Base-by-base conservation (phyloP, 202 grass and related monocot species). In the Saccharum hybrid region DNA sequence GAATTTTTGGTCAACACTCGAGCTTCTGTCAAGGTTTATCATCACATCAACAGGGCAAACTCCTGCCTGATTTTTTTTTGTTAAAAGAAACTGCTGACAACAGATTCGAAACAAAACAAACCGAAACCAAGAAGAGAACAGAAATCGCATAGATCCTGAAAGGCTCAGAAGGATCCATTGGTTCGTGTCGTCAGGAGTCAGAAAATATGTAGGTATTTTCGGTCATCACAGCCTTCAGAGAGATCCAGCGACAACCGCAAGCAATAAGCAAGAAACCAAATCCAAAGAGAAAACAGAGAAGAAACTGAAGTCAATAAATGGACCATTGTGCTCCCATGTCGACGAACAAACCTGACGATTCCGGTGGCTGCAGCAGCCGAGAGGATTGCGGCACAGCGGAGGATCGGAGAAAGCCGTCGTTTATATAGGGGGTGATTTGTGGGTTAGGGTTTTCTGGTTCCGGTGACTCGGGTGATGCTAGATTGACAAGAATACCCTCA, bases 151-250 rank as follows among this genome's bases (percentile, higher is more conserved):
- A 3, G 42, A 84, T 84, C 2, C 0, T 34, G 33, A 8, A 38
- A 87, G 90, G 93, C 96, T 98, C 89, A 96, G 96, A 92, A 90
- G 81, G 86, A 87, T 93, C 56, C 86, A 95, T 89, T 95, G 85
- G 96, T 81, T 90, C 78, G 33, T 88, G 68, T 70, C 78, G 74
- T 91, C 90, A 93, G 65, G 71, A 77, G 28, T 95, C 91, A 81
- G 82, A 92, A 97, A 97, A 94, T 94, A 94, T 91, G 94, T 97
- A 97, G 89, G 89, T 87, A 49, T 68, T 86, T 87, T 90, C 71
- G 72, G 30, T 76, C 84, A 75, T 79, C 72, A 91, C 64, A n/a
- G 74, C 78, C 87, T 21, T 40, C 18, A 36, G 68, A 22, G 12
- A 82, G 64, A 74, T 75, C 56, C 7, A 46, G 8, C 0, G 10